These are phyloP conservation scores for Talaromyces proteolyticus DNA, from an alignment of 495 filamentous ascomycete genomes.

Conservation along the genomic window DNA sequence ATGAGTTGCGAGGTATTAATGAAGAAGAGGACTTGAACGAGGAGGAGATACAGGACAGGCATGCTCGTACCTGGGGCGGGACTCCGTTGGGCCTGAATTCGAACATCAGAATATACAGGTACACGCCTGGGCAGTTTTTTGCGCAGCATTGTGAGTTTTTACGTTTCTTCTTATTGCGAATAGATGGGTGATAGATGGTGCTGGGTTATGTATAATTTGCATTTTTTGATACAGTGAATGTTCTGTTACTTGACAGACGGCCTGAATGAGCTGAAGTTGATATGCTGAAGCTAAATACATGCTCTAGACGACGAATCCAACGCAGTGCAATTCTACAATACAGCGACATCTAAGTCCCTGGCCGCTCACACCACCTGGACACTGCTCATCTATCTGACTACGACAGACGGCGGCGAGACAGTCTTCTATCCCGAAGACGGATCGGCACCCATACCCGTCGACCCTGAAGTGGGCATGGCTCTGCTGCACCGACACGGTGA, in stretches of 20 bases:
- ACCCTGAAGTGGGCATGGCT: constrained; percentile 73
- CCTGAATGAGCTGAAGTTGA: too few relatives aligned
- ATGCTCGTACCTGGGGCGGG: constrained; percentile 63
- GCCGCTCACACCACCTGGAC: constrained; percentile 88
- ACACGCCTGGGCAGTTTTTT: constrained; percentile 81
- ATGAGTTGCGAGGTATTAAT: constrained; percentile 3
- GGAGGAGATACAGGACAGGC: constrained; percentile 3
- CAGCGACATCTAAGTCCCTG: constrained; percentile 24
- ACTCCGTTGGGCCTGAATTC: constrained; percentile 80
- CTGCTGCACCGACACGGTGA: constrained; percentile 86
- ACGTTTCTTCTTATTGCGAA: background rate
- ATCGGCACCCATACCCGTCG: constrained; percentile 54
- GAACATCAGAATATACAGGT: constrained; percentile 91
- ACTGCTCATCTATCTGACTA: constrained; percentile 80
- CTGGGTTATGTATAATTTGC: too few relatives aligned
- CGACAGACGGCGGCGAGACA: constrained; percentile 78
- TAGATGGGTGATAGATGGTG: too few relatives aligned
- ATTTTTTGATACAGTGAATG: too few relatives aligned
- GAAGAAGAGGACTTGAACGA: constrained; percentile 6
- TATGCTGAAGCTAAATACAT: too few relatives aligned
- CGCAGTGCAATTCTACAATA: constrained; percentile 47
- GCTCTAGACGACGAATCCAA: constrained; percentile 82
- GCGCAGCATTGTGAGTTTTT: constrained; percentile 70
- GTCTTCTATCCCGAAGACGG: constrained; percentile 79
- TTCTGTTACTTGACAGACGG: too few relatives aligned